Percentiles rank a stretch among this genome's conserved stretches.
phyloP scores from a whole-genome alignment of 2,329 filamentous ascomycete species.

The Coniochaeta pulveracea region DNA sequence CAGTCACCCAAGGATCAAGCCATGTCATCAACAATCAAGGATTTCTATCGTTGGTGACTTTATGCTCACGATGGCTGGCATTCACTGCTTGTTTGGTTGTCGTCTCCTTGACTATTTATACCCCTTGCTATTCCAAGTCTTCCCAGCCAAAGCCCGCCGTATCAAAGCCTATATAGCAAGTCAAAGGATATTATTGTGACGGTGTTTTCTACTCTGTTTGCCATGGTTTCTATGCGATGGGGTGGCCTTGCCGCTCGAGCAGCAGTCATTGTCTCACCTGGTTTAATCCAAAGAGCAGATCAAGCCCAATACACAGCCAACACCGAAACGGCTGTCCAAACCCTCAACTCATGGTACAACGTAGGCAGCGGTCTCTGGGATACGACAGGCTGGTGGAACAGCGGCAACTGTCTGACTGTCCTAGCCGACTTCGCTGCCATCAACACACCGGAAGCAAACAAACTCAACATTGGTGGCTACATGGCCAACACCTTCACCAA shows the following conservation, averaged over 20 bases:
- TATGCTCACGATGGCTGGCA: no score
- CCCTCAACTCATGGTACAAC: conserved; percentile 53
- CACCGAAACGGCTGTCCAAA: conserved; percentile 21
- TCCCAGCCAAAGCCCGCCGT: no score
- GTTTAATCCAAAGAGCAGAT: conserved; percentile 5
- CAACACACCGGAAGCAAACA: conserved; percentile 20
- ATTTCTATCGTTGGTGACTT: no score
- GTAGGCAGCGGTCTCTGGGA: conserved; percentile 49
- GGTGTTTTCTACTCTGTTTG: no score
- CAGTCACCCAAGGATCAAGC: not conserved
- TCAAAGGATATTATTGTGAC: no score
- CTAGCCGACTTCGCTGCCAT: conserved; percentile 41
- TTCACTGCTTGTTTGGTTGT: no score
- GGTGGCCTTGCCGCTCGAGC: conserved; percentile 14
- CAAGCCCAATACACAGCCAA: conserved; percentile 19
- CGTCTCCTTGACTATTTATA: no score
- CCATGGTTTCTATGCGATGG: conserved; percentile 13
- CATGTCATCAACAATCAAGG: no score
- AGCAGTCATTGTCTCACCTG: conserved; percentile 8
- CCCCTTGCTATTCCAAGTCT: no score
- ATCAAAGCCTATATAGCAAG: no score
- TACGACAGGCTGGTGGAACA: conserved; percentile 63
- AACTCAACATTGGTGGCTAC: conserved; percentile 25
- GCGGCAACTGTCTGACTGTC: conserved; percentile 53
- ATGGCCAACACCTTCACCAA: conserved; percentile 33